These are phyloP conservation scores for Tilletia setariae DNA, from an alignment of 1,284 basidiomycete species.

Conservation along the genomic window DNA sequence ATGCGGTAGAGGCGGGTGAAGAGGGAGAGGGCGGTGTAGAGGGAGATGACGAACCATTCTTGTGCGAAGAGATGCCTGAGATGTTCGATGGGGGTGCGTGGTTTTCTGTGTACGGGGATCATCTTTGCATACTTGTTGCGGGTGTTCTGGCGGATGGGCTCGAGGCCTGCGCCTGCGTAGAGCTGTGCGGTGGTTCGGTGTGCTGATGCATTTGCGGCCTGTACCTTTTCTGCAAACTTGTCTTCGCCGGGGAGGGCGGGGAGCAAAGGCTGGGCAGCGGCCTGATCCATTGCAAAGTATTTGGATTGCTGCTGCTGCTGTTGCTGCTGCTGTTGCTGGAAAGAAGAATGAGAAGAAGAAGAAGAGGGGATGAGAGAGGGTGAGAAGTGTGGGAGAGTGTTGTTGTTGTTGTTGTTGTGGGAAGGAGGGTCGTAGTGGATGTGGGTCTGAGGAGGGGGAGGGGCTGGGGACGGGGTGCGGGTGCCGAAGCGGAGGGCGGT, in stretches of 20 bases:
- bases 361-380: background rate
- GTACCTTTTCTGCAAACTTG: slow-evolving; percentile 22
- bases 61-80: slow-evolving; percentile 27
- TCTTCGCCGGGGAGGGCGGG: slow-evolving; percentile 16
- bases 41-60: slow-evolving; percentile 55
- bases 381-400: slow-evolving; percentile 1
- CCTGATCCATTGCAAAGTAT: background rate
- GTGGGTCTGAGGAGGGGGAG: background rate
- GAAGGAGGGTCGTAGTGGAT: slow-evolving; percentile 1
- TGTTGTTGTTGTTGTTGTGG: background rate
- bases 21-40: slow-evolving; percentile 89
- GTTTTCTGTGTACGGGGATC: slow-evolving; percentile 43
- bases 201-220: background rate
- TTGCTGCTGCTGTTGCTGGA: too few relatives aligned
- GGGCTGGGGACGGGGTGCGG: background rate
- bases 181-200: slow-evolving; percentile 13
- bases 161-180: slow-evolving; percentile 18
- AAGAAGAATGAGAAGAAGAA: too few relatives aligned
- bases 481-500: slow-evolving; percentile 12
- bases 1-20: slow-evolving; percentile 93
- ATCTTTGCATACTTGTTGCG: slow-evolving; percentile 41
- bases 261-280: background rate
- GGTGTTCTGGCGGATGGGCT: slow-evolving; percentile 16
- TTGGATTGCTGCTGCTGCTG: too few relatives aligned
- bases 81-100: slow-evolving; percentile 31